Conservation (phyloP, 2,329 filamentous ascomycete species). For the Lecanicillium sp. region DNA sequence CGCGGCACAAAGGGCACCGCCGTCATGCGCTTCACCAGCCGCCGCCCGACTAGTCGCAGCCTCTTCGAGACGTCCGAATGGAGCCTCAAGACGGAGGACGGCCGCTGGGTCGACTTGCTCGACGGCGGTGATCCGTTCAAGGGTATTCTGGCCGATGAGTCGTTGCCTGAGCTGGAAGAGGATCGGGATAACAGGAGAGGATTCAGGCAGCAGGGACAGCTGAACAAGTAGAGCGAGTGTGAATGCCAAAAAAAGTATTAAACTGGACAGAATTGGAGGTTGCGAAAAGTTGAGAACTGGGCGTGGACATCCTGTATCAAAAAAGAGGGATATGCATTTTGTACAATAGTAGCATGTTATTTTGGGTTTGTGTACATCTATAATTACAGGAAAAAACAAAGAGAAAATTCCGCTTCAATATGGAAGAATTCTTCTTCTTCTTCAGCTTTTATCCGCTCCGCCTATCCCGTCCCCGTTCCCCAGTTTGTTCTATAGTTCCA, state of each 20-base stretch:
- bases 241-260: not conserved
- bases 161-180: constrained; percentile 17
- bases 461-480: too few relatives aligned
- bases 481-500: constrained; percentile 19
- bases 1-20: constrained; percentile 67
- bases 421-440: constrained; percentile 6
- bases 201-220: constrained; percentile 40
- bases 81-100: constrained; percentile 66
- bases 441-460: constrained; percentile 2
- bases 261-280: too few relatives aligned
- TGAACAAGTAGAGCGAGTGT: constrained; percentile 25
- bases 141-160: constrained; percentile 37
- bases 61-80: constrained; percentile 85
- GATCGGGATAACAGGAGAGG: constrained; percentile 35
- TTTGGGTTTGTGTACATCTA: constrained; percentile 23
- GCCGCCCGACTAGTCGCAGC: constrained; percentile 51
- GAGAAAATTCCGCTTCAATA: constrained; percentile 14
- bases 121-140: constrained; percentile 64
- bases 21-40: constrained; percentile 73
- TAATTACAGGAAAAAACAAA: constrained; percentile 24
- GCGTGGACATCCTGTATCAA: not conserved
- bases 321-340: not conserved
- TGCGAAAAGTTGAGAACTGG: not conserved
- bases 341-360: constrained; percentile 11
- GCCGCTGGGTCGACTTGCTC: constrained; percentile 61